Evolutionary conservation across 2,329 filamentous ascomycete genomes (phyloP).

Genomic region (Cladophialophora yegresii): DNA sequence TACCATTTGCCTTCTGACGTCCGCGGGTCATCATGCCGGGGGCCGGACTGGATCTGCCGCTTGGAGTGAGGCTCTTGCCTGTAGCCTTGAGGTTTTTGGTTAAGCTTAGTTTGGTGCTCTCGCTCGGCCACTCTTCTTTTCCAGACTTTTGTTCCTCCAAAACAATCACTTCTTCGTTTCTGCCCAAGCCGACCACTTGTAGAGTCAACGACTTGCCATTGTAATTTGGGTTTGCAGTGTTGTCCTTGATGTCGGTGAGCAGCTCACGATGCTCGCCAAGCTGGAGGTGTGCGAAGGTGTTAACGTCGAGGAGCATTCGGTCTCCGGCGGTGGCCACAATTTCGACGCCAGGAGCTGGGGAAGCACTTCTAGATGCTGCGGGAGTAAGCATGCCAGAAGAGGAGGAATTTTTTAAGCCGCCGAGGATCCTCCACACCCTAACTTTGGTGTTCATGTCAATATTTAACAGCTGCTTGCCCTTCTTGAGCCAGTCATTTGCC

Average conservation of each 20-base stretch:
- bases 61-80: slow-evolving; percentile 49
- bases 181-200: slow-evolving; percentile 66
- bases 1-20: slow-evolving; percentile 67
- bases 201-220: slow-evolving; percentile 69
- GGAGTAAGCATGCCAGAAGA: slow-evolving; percentile 49
- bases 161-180: slow-evolving; percentile 74
- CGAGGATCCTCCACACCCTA: slow-evolving; percentile 68
- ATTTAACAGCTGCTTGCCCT: slow-evolving; percentile 67
- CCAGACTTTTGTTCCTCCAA: slow-evolving; percentile 70
- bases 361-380: slow-evolving; percentile 47
- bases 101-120: slow-evolving; percentile 23
- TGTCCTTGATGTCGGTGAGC: slow-evolving; percentile 63
- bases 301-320: slow-evolving; percentile 62
- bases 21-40: slow-evolving; percentile 68
- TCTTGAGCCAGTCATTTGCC: slow-evolving; percentile 73
- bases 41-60: slow-evolving; percentile 70
- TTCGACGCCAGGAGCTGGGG: slow-evolving; percentile 48
- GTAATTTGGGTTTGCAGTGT: slow-evolving; percentile 72
- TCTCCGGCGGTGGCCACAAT: slow-evolving; percentile 48
- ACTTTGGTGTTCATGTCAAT: slow-evolving; percentile 73
- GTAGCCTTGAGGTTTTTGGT: slow-evolving; percentile 40
- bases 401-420: slow-evolving; percentile 46
- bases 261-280: slow-evolving; percentile 65
- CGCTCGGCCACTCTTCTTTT: slow-evolving; percentile 30
- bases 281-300: slow-evolving; percentile 63